Percentiles rank a stretch among this genome's conserved stretches.
These are phyloP conservation scores for Toxoplasma gondii DNA, from an alignment of 169 alveolate species.

Conservation along the genomic window DNA sequence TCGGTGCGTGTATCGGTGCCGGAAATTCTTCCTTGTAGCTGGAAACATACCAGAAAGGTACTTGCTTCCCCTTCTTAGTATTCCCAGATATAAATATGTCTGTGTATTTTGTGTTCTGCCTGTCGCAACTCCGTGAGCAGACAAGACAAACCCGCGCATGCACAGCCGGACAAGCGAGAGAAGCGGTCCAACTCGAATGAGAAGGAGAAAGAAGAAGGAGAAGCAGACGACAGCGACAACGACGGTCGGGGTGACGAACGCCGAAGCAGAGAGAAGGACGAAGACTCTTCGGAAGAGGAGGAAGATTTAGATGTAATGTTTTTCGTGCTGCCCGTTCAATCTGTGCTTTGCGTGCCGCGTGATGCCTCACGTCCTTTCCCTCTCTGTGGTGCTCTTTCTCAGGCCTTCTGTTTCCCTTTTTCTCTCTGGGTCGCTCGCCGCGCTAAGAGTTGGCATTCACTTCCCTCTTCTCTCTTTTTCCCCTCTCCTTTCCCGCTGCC, in stretches of 20 bases:
- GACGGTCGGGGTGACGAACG: not conserved
- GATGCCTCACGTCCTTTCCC: not conserved
- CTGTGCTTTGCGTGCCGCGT: not conserved
- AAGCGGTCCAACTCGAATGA: not conserved
- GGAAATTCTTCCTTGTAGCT: too few species aligned
- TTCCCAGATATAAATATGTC: too few species aligned
- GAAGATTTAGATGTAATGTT: constrained; percentile 7
- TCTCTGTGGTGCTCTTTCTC: too few species aligned
- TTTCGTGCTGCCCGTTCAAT: not conserved
- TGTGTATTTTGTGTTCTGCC: too few species aligned
- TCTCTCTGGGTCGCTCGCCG: too few species aligned
- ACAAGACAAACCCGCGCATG: not conserved
- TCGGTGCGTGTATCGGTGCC: too few species aligned
- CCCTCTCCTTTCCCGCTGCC: too few species aligned
- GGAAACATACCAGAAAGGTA: too few species aligned
- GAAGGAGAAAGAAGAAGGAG: not conserved
- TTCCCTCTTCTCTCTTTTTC: too few species aligned
- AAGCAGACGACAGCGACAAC: not conserved
- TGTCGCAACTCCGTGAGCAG: not conserved
- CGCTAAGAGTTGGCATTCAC: too few species aligned
- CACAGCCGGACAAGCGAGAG: not conserved
- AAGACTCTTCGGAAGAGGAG: constrained; percentile 24
- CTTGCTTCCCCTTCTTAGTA: too few species aligned
- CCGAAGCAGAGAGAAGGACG: not conserved
- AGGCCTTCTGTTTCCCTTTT: too few species aligned